Percentiles rank a stretch among this genome's conserved stretches.
These are phyloP conservation scores for Scheffersomyces titani DNA, from an alignment of 1,139 yeast genomes.

Conservation along the genomic window DNA sequence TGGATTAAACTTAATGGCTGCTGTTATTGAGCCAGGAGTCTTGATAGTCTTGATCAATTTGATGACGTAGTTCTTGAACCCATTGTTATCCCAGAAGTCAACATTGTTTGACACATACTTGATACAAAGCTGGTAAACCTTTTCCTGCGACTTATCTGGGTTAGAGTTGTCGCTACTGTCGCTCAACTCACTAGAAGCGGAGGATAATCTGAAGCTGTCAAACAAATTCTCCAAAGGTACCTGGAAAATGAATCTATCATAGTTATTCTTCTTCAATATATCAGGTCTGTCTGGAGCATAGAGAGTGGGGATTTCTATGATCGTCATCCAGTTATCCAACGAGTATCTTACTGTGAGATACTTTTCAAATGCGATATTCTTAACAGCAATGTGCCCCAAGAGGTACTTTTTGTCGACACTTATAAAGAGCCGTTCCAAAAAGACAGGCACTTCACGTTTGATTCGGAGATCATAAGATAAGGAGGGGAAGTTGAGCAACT, in stretches of 20 bases:
- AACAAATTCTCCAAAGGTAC: conserved; percentile 46
- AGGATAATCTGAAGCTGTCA: conserved; percentile 25
- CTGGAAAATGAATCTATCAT: conserved; percentile 61
- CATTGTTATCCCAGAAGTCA: conserved; percentile 82
- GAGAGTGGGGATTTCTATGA: conserved; percentile 65
- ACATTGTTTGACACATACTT: conserved; percentile 49
- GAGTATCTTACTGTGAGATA: conserved; percentile 64
- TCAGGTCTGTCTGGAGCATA: conserved; percentile 65
- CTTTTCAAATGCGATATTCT: conserved; percentile 68
- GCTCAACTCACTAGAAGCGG: neutral
- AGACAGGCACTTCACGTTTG: conserved; percentile 45
- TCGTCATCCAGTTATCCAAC: conserved; percentile 71
- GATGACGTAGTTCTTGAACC: conserved; percentile 57
- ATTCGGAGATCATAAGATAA: conserved; percentile 42
- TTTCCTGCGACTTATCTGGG: conserved; percentile 15
- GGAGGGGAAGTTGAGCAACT: conserved; percentile 47
- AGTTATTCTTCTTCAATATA: conserved; percentile 47
- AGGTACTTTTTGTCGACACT: conserved; percentile 57
- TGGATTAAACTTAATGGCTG: neutral
- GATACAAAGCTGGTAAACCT: conserved; percentile 53
- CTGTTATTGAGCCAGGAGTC: neutral
- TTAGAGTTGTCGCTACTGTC: neutral
- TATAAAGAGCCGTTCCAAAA: conserved; percentile 64
- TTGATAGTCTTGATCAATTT: conserved; percentile 33
- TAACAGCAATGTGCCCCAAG: conserved; percentile 75